phyloP scores from a whole-genome alignment of 2,329 filamentous ascomycete genomes.

The Trichoderma guizhouense region DNA sequence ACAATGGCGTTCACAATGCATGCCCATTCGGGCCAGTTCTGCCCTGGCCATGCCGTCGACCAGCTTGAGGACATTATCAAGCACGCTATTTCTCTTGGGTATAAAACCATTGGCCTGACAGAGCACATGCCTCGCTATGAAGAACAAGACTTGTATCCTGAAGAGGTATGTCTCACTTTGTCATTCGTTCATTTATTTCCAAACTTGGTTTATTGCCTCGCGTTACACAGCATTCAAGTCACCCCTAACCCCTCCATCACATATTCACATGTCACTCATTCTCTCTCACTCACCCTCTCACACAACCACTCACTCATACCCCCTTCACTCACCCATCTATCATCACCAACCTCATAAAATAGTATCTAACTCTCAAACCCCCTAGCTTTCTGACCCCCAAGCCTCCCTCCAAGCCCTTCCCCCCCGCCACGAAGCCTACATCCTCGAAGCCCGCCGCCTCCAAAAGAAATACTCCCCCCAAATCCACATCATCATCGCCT shows the following conservation, averaged over 20 bases:
- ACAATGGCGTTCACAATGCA: constrained; percentile 95
- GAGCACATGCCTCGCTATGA: constrained; percentile 89
- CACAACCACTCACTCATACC: neutral
- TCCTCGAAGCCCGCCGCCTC: constrained; percentile 70
- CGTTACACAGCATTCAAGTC: constrained; percentile 21
- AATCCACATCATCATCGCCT: constrained; percentile 81
- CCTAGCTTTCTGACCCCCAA: constrained; percentile 41
- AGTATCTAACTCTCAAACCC: neutral
- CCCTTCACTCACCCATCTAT: neutral
- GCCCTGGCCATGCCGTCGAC: constrained; percentile 81
- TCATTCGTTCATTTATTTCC: neutral
- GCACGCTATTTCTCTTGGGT: constrained; percentile 72
- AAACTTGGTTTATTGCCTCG: neutral
- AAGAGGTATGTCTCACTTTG: constrained; percentile 60
- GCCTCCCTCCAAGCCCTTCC: constrained; percentile 47
- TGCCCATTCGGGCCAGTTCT: constrained; percentile 97
- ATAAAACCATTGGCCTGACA: constrained; percentile 81
- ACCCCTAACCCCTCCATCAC: constrained; percentile 5
- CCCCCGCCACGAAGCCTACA: constrained; percentile 66
- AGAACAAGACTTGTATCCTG: constrained; percentile 79
- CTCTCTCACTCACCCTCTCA: neutral
- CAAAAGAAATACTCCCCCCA: constrained; percentile 64
- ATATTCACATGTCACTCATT: neutral
- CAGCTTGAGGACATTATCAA: constrained; percentile 79
- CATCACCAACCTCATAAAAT: neutral